These are phyloP conservation scores for Fusarium sp. DNA, from an alignment of 2,329 filamentous ascomycete genomes.

Conservation along the genomic window DNA sequence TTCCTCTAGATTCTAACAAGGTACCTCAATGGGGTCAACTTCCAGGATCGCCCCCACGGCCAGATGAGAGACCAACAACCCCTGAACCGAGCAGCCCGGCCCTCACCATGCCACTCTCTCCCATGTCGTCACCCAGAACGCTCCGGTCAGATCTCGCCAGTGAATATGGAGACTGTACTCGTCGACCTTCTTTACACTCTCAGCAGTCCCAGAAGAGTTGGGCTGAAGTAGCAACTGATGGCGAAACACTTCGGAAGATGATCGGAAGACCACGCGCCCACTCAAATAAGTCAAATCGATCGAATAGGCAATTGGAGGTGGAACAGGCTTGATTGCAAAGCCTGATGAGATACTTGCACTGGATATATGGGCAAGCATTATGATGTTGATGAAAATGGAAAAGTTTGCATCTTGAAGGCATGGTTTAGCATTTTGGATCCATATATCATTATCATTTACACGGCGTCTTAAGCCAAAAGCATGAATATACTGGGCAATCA, in stretches of 20 bases:
- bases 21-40: conserved; percentile 43
- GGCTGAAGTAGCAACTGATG: conserved; percentile 54
- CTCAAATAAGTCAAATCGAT: conserved; percentile 33
- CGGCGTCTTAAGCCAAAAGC: conserved; percentile 10
- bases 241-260: conserved; percentile 26
- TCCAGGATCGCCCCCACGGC: conserved; percentile 16
- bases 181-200: conserved; percentile 45
- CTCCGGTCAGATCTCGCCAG: conserved; percentile 33
- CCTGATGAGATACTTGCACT: neutral
- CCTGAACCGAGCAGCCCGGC: conserved; percentile 40
- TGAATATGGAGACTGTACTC: conserved; percentile 32
- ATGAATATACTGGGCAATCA: conserved; percentile 15
- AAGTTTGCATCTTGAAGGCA: neutral
- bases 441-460: conserved; percentile 19
- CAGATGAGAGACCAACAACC: conserved; percentile 11
- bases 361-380: neutral
- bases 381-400: conserved; percentile 2
- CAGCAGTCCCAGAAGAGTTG: conserved; percentile 54
- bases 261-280: conserved; percentile 30
- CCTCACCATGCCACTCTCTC: conserved; percentile 45
- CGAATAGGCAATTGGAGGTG: conserved; percentile 21
- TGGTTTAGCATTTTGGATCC: conserved; percentile 1
- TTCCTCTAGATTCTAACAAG: conserved; percentile 24
- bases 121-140: conserved; percentile 49
- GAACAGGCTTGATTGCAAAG: conserved; percentile 1